Conservation (phyloP, 768 basidiomycete species). For the Macrolepiota dolichaula region DNA sequence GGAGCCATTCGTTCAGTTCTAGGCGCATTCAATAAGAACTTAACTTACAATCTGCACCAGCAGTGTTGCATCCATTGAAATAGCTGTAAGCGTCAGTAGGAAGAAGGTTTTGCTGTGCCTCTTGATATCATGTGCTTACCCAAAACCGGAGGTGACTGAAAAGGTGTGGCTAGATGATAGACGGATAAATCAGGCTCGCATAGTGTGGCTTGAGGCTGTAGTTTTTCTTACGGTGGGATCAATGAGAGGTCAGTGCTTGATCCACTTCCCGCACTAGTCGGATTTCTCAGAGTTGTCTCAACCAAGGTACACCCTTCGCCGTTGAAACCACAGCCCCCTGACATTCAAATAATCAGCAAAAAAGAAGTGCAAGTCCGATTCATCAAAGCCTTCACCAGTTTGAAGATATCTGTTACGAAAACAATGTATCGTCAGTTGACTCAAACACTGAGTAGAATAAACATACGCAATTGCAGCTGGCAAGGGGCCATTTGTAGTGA, state of each 20-base stretch:
- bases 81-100: constrained; percentile 14
- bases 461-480: constrained; percentile 23
- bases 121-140: constrained; percentile 12
- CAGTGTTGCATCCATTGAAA: constrained; percentile 17
- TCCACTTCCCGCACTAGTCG: constrained; percentile 26
- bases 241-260: constrained; percentile 32
- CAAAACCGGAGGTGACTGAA: constrained; percentile 32
- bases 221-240: constrained; percentile 26
- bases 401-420: neutral
- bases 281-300: constrained; percentile 31
- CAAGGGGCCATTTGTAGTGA: constrained; percentile 24
- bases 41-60: neutral
- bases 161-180: constrained; percentile 21
- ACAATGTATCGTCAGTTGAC: neutral
- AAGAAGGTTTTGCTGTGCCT: neutral
- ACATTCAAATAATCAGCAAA: neutral
- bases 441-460: neutral
- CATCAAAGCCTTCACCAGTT: neutral
- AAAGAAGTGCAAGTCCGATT: no score
- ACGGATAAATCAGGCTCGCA: neutral
- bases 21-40: neutral
- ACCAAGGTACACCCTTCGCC: constrained; percentile 33
- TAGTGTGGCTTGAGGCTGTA: neutral
- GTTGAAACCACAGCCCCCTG: constrained; percentile 29
- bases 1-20: neutral